A percentile compares a stretch with the other conserved stretches of the same genome.
phyloP scores from a whole-genome alignment of 179 eudicot genomes.

The Silene noctiflora region DNA sequence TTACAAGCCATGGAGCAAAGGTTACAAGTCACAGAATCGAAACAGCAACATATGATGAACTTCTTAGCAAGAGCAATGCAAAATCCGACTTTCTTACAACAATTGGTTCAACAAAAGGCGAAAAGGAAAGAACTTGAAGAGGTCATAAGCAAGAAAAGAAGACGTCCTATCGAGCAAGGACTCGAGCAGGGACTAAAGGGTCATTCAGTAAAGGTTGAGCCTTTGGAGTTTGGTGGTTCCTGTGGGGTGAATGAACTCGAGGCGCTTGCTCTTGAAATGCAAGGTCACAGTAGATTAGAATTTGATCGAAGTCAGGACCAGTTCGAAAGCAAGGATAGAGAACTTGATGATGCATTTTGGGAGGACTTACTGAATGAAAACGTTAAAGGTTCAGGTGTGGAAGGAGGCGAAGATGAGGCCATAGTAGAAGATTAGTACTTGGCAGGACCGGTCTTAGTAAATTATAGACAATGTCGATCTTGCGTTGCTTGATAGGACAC shows the following conservation, averaged over 20 bases:
- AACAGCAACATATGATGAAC: conserved; percentile 88
- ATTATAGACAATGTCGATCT: too few species aligned
- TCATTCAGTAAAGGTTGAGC: conserved; percentile 56
- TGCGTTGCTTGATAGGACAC: not conserved
- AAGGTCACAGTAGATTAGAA: conserved; percentile 56
- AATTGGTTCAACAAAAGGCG: conserved; percentile 55
- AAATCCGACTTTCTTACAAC: conserved; percentile 66
- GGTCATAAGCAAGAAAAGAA: conserved; percentile 50
- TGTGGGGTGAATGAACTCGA: conserved; percentile 74
- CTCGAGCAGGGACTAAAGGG: conserved; percentile 40
- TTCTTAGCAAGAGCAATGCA: conserved; percentile 85
- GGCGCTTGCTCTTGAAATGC: conserved; percentile 84
- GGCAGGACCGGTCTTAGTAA: too few species aligned
- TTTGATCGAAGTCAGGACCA: conserved; percentile 32
- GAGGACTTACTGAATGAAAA: conserved; percentile 67
- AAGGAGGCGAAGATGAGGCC: conserved; percentile 31
- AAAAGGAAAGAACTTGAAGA: conserved; percentile 62
- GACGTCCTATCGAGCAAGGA: conserved; percentile 53
- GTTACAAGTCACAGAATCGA: conserved; percentile 64
- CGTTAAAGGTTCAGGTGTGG: conserved; percentile 26
- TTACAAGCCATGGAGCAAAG: conserved; percentile 74
- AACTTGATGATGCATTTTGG: conserved; percentile 85
- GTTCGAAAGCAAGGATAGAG: conserved; percentile 38
- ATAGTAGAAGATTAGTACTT: conserved; percentile 23
- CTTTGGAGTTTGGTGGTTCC: conserved; percentile 41